Evolutionary conservation across 169 alveolate species (phyloP), one percentile per base, ranked within the genome.

Genomic region (Cryptosporidium ryanae): DNA sequence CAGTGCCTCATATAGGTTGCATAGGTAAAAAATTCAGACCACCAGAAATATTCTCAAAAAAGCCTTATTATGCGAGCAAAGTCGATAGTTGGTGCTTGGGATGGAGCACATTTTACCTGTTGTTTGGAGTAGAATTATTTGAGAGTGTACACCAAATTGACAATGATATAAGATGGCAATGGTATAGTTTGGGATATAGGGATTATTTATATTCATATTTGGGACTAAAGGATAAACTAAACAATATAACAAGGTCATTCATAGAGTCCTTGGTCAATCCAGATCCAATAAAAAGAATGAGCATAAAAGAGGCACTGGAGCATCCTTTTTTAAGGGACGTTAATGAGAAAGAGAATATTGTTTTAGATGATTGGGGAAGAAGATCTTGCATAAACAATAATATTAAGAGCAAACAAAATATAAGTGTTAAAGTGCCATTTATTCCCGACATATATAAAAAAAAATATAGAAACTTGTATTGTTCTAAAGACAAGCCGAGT

Each of bases 51-150:
- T 70, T 57, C 52, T 31, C 48, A 50, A 66, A 81, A 6, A 48
- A 18, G 25, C 90, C 92, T 21, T 89, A 89, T 68, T 49, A 66
- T 32, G 90, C 92, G 23, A 82, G 89, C 52, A 66, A 71, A 34
- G 92, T 89, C 32, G 92, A 89, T 89, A 66, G 90, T 59, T 89
- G 92, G 92, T 82, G 90, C 44, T 61, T 89, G 43, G 92, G 92
- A 65, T 89, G 92, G 92, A 63, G 89, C 59, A 71, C 92, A 50
- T 89, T 65, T 44, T 89, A 89, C 65, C n/a, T 68, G 52, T 31
- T 68, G 18, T 68, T 68, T 68, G 83, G 83, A 18, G 31, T 43
- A 12, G 83, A 68, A 34, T 52, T 68, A n/a, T 68, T 68, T 68
- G 83, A 68, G 25, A 68, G 83, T 68, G 83, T 68, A 18, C 66